A percentile compares a stretch with the other conserved stretches of the same genome.
Conservation (phyloP, 768 basidiomycete species). For the Lactifluus pinguis region DNA sequence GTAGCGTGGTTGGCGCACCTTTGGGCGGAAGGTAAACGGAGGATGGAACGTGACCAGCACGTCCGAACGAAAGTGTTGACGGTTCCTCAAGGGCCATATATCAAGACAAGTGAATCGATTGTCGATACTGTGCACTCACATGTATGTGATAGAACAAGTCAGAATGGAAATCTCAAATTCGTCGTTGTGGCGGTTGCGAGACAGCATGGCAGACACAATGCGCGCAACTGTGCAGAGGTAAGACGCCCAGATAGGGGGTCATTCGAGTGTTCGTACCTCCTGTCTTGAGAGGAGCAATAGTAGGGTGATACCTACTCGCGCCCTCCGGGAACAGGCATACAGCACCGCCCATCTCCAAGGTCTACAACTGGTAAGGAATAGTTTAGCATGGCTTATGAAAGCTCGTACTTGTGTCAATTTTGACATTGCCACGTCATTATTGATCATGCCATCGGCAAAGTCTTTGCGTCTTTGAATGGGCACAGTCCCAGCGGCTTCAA, state of each 20-base stretch:
- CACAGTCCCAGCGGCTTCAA: constrained; percentile 80
- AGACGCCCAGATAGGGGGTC: not conserved
- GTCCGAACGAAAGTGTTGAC: constrained; percentile 82
- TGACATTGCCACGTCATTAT: constrained; percentile 65
- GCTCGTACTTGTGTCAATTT: constrained; percentile 51
- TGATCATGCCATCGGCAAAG: constrained; percentile 39
- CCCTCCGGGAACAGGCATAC: constrained; percentile 85
- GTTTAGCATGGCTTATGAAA: constrained; percentile 10
- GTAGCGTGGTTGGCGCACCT: constrained; percentile 27
- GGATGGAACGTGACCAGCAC: constrained; percentile 77
- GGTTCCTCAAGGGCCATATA: constrained; percentile 42
- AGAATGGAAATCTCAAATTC: constrained; percentile 65
- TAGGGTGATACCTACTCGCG: constrained; percentile 74
- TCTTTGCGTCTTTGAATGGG: constrained; percentile 77
- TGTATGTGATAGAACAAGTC: constrained; percentile 78
- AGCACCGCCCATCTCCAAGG: constrained; percentile 66
- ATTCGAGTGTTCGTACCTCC: constrained; percentile 44
- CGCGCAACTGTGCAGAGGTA: constrained; percentile 49
- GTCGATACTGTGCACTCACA: constrained; percentile 33
- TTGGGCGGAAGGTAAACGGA: constrained; percentile 59
- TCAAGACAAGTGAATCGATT: constrained; percentile 3
- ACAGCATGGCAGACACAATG: constrained; percentile 68
- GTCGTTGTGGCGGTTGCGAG: constrained; percentile 55
- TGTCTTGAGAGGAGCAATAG: constrained; percentile 81
- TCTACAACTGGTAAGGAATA: constrained; percentile 33